These are phyloP conservation scores for Notholithocarpus densiflorus DNA, from an alignment of 306 rosid genomes.

Conservation along the genomic window DNA sequence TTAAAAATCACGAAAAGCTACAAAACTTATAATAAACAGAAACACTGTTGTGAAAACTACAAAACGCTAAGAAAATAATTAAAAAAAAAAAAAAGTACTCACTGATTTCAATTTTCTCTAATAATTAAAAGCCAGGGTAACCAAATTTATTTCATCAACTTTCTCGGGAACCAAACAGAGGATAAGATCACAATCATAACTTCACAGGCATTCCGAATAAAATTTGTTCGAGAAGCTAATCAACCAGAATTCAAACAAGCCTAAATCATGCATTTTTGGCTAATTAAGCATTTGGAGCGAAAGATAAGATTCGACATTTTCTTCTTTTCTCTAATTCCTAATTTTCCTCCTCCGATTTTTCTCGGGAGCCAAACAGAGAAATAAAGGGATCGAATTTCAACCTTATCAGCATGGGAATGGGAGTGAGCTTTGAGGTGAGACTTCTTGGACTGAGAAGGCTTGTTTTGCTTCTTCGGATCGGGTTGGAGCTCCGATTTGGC, in stretches of 20 bases:
- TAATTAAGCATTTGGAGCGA: not conserved
- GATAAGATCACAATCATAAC: not conserved
- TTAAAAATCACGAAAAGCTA: not conserved
- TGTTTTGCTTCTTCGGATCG: conserved; percentile 47
- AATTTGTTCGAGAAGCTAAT: not conserved
- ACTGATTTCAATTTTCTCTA: not conserved
- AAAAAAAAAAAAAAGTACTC: too few relatives aligned
- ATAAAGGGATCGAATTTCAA: not conserved
- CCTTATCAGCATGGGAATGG: conserved; percentile 72
- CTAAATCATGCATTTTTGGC: not conserved
- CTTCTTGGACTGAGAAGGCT: conserved; percentile 58
- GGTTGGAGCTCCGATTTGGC: conserved; percentile 50
- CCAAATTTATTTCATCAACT: not conserved
- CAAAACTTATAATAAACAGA: not conserved
- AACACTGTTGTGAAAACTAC: not conserved
- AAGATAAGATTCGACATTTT: not conserved
- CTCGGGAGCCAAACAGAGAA: conserved; percentile 14
- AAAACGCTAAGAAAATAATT: not conserved
- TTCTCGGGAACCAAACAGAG: not conserved
- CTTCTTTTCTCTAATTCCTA: not conserved
- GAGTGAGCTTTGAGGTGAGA: conserved; percentile 56
- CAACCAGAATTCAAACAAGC: not conserved
- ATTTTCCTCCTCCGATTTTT: not conserved
- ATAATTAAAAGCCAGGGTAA: not conserved
- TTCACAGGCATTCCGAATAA: not conserved